phyloP scores from a whole-genome alignment of 2,329 filamentous ascomycete species.

The Pseudocercospora ulei region DNA sequence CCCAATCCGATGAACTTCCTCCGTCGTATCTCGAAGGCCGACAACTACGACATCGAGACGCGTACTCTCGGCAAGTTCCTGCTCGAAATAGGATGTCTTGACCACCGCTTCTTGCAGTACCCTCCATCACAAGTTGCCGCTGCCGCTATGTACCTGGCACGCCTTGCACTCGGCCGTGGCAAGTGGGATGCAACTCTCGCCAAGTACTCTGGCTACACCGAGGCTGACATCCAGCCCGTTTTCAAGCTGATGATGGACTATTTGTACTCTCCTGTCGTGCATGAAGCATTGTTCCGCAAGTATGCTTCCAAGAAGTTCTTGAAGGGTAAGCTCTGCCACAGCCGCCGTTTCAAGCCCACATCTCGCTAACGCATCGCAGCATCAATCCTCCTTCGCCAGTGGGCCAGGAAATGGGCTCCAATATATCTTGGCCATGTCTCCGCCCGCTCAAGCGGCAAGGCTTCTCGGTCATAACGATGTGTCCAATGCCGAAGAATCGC shows the following conservation, averaged over 20 bases:
- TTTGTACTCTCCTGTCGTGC: conserved; percentile 74
- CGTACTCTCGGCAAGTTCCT: conserved; percentile 96
- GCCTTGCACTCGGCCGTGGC: conserved; percentile 79
- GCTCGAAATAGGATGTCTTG: conserved; percentile 90
- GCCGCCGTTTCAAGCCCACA: conserved; percentile 16
- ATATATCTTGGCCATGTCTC: conserved; percentile 31
- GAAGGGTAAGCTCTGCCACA: conserved; percentile 60
- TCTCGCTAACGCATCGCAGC: conserved; percentile 46
- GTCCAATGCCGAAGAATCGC: conserved; percentile 17
- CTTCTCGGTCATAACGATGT: conserved; percentile 28
- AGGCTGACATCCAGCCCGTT: conserved; percentile 86
- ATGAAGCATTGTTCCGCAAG: conserved; percentile 99
- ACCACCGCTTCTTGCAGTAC: conserved; percentile 85
- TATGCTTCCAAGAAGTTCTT: conserved; percentile 99
- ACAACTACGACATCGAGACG: conserved; percentile 97
- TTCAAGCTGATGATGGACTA: conserved; percentile 95
- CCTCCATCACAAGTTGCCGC: conserved; percentile 84
- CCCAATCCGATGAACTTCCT: conserved; percentile 99
- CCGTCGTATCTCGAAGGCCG: conserved; percentile 94
- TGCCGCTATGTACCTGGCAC: conserved; percentile 87
- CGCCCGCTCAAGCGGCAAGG: conserved; percentile 27
- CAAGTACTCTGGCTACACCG: conserved; percentile 86
- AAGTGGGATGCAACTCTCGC: conserved; percentile 82
- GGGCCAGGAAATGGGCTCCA: conserved; percentile 58
- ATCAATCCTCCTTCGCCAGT: conserved; percentile 81